Evolutionary conservation across 208 protist genomes (phyloP), one percentile per base, ranked within the genome.

Genomic region (Trypanosoma avium): DNA sequence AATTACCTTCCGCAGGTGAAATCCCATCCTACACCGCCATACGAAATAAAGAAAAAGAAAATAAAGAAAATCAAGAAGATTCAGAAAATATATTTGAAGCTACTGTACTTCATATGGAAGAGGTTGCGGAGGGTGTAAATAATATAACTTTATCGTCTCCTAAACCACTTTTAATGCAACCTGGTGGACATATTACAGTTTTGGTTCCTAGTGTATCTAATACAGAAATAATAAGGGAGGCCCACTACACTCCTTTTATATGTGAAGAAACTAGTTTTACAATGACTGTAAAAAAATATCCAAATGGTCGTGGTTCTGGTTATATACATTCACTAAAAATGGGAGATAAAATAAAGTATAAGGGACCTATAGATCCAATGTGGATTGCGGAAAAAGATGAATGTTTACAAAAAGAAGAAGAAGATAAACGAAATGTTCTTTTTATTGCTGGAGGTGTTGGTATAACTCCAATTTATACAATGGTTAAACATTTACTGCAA

Each of bases 401-500:
- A 1, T 35, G 36, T 15, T 60, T 92, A n/a, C 62, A 62, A 7
- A 55, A 22, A 13, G 45, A 55, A 15, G 29, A 47, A 10, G 40
- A 42, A 22, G 42, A 69, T 12, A 32, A 52, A 17, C 61, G 75
- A 22, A 80, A 88, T 65, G 59, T 94, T 4, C 38, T 91, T 55
- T 75, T 91, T 19, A 27, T 91, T 36, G 81, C 75, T 10, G 87
- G 81, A 40, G 87, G 87, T 46, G 87, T 81, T 10, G 87, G 87
- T 42, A 32, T 86, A 6, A 59, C 75, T 21, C 81, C 84, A 3
- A 45, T 93, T 17, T 93, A 84, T 76, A 38, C 82, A 50, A 86
- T 91, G 49, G 70, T 75, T 1, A 32, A 22, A 26, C 52, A 82
- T 43, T 47, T 88, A 22, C 79, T 89, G 5, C 33, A 57, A 50